Conservation (phyloP, 2,329 filamentous ascomycete species). For the Penicillium sp. region DNA sequence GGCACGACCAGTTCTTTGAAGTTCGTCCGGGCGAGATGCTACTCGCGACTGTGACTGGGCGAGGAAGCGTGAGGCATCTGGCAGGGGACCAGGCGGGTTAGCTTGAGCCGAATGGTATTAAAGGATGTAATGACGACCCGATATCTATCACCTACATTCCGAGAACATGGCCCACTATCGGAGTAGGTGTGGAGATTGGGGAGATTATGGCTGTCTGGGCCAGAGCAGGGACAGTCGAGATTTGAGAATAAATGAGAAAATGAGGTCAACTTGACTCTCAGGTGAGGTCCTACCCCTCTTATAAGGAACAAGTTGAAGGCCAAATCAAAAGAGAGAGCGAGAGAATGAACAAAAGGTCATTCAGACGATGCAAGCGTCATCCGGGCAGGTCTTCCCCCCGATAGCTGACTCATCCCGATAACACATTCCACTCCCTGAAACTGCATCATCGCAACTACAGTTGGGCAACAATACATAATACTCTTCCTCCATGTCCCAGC, state of each 20-base stretch:
- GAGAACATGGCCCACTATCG: constrained; percentile 67
- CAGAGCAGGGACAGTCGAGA: not conserved
- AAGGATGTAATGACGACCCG: not conserved
- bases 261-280: not conserved
- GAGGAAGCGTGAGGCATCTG: constrained; percentile 95
- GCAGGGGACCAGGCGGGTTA: constrained; percentile 24
- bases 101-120: not conserved
- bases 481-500: constrained; percentile 48
- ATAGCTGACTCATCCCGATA: constrained; percentile 39
- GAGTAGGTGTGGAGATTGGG: constrained; percentile 9
- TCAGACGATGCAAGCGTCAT: constrained; percentile 36
- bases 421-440: constrained; percentile 11
- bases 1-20: constrained; percentile 49
- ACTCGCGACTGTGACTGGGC: constrained; percentile 93
- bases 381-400: constrained; percentile 31
- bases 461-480: not conserved
- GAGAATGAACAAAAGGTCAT: constrained; percentile 11
- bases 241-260: not conserved
- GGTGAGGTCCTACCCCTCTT: not conserved
- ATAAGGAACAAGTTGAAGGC: not conserved
- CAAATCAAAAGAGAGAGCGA: not conserved
- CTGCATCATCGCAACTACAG: constrained; percentile 2
- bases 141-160: constrained; percentile 68
- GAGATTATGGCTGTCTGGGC: not conserved
- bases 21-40: constrained; percentile 65